Conservation (phyloP, 2,329 filamentous ascomycete species). For the Monosporascus sp. region DNA sequence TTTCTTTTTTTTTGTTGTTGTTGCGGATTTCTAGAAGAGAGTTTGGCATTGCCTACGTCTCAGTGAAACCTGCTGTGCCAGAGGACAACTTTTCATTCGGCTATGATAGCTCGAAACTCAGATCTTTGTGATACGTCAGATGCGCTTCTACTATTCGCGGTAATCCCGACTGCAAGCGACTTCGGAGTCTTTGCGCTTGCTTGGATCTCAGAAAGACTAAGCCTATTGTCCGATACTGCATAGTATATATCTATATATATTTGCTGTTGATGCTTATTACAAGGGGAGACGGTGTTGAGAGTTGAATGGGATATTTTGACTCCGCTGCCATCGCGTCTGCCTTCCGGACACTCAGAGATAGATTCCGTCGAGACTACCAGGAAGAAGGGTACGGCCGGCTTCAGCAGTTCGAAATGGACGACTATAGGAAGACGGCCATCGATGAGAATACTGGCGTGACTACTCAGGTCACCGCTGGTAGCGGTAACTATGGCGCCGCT, state of each 20-base stretch:
- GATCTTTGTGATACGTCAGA: constrained; percentile 19
- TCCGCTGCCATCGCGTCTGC: constrained; percentile 1
- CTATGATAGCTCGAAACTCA: neutral
- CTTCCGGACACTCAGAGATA: constrained; percentile 7
- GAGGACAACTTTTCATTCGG: neutral
- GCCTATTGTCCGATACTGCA: neutral
- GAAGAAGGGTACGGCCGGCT: constrained; percentile 14
- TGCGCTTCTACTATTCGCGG: constrained; percentile 36
- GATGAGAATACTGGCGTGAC: constrained; percentile 19
- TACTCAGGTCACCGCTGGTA: constrained; percentile 20
- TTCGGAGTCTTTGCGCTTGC: constrained; percentile 65
- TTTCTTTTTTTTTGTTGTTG: too few relatives aligned
- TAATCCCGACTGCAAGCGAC: constrained; percentile 52
- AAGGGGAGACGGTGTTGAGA: neutral
- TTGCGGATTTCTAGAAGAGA: neutral
- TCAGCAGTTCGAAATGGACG: constrained; percentile 25
- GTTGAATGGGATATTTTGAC: constrained; percentile 13
- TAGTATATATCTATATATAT: neutral
- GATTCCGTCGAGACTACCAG: constrained; percentile 4
- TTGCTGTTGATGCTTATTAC: too few relatives aligned
- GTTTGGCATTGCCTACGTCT: constrained; percentile 1
- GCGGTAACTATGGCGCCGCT: constrained; percentile 10
- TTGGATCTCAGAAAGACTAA: constrained; percentile 55
- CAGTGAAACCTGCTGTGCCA: neutral
- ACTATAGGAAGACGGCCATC: constrained; percentile 16